phyloP scores from a whole-genome alignment of 352 stramenopile genomes.

The Phytophthora megakarya region DNA sequence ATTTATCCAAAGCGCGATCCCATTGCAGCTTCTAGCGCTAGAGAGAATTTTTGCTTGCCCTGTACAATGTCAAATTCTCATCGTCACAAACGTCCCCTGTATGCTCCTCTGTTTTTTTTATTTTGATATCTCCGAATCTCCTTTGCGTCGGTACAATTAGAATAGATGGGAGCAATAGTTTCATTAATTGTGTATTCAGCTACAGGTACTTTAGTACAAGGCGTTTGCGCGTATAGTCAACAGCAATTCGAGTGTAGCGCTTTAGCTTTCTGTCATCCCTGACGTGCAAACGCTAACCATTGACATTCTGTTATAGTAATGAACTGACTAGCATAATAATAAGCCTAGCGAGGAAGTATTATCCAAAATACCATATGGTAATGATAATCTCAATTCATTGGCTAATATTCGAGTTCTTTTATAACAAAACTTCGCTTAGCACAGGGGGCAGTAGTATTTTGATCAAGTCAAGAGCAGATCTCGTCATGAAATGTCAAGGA shows the following conservation, averaged over 20 bases:
- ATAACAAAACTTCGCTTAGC: slow-evolving; percentile 4
- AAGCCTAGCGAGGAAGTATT: background rate
- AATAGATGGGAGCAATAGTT: background rate
- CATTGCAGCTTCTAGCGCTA: too few relatives aligned
- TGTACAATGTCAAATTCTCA: too few relatives aligned
- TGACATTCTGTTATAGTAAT: background rate
- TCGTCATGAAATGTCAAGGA: too few relatives aligned
- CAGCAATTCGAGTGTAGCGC: slow-evolving; percentile 8
- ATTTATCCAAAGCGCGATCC: too few relatives aligned
- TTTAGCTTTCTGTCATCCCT: slow-evolving; percentile 1
- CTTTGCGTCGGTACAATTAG: too few relatives aligned
- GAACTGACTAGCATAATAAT: background rate
- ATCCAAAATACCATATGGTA: background rate
- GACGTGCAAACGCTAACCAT: slow-evolving; percentile 5
- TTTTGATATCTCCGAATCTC: too few relatives aligned
- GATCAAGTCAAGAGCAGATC: too few relatives aligned
- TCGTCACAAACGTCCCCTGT: too few relatives aligned
- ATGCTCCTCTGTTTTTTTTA: too few relatives aligned
- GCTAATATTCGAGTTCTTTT: background rate
- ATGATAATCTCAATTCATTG: slow-evolving; percentile 8
- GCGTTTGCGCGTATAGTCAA: slow-evolving; percentile 15
- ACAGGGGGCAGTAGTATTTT: too few relatives aligned
- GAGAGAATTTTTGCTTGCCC: too few relatives aligned
- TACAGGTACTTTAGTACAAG: background rate
- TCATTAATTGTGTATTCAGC: background rate